phyloP scores from a whole-genome alignment of 495 filamentous ascomycete species.

The Penicillium tannophilum region DNA sequence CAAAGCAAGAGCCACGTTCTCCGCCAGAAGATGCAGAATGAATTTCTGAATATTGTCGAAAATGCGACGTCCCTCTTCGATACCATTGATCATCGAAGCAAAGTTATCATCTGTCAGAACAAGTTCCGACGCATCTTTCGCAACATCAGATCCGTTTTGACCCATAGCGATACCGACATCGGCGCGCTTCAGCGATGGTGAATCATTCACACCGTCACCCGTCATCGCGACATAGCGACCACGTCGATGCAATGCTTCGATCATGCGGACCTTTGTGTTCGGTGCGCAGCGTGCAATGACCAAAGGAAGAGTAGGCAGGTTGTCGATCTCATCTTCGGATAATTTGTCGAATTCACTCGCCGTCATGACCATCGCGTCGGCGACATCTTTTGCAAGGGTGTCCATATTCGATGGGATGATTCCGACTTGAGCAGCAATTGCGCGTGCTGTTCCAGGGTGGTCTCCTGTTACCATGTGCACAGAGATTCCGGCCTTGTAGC shows the following conservation, averaged over 20 bases:
- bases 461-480: constrained; percentile 78
- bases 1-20: constrained; percentile 72
- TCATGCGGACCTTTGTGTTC: constrained; percentile 76
- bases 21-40: constrained; percentile 69
- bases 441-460: constrained; percentile 64
- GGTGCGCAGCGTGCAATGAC: constrained; percentile 74
- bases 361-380: constrained; percentile 69
- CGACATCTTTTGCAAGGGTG: constrained; percentile 52
- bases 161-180: constrained; percentile 90
- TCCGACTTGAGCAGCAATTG: constrained; percentile 67
- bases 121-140: constrained; percentile 84
- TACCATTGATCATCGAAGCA: constrained; percentile 74
- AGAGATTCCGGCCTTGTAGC: constrained; percentile 68
- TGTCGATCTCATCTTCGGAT: constrained; percentile 64
- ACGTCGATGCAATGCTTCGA: constrained; percentile 70
- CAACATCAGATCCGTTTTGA: constrained; percentile 74
- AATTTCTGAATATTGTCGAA: constrained; percentile 83
- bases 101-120: constrained; percentile 85
- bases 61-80: constrained; percentile 71
- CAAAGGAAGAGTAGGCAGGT: constrained; percentile 63
- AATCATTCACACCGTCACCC: constrained; percentile 90
- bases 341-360: constrained; percentile 70
- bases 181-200: constrained; percentile 75
- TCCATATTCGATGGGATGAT: constrained; percentile 62
- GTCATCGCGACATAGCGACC: constrained; percentile 76